phyloP scores from a whole-genome alignment of 2,329 filamentous ascomycete genomes.

The Pseudogymnoascus destructans region DNA sequence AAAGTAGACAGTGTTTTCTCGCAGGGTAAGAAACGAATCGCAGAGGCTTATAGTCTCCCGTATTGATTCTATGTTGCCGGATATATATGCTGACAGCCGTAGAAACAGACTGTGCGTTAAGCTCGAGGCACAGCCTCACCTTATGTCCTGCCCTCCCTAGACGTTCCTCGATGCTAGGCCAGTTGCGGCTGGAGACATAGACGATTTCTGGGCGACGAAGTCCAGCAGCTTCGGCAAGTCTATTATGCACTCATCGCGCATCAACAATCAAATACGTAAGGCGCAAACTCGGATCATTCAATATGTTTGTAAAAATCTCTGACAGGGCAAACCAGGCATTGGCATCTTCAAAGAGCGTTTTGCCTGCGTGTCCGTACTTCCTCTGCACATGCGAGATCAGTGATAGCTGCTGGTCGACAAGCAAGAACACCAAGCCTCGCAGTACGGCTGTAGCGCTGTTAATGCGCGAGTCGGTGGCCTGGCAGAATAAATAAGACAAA shows the following conservation, averaged over 20 bases:
- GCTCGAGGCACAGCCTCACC: conserved; percentile 26
- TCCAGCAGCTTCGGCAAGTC: conserved; percentile 26
- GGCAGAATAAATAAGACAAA: conserved; percentile 32
- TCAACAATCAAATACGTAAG: conserved; percentile 31
- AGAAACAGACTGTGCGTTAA: conserved; percentile 27
- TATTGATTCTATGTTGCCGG: too few relatives aligned
- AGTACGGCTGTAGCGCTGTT: conserved; percentile 27
- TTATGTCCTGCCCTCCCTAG: conserved; percentile 18
- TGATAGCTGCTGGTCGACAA: conserved; percentile 26
- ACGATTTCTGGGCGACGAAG: conserved; percentile 23
- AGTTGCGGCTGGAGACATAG: conserved; percentile 30
- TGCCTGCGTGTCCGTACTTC: conserved; percentile 27
- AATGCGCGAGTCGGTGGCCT: conserved; percentile 27
- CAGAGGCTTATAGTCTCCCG: conserved; percentile 27
- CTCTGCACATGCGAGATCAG: conserved; percentile 27
- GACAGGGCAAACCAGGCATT: conserved; percentile 29
- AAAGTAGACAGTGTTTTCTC: conserved; percentile 24
- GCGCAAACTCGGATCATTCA: conserved; percentile 26
- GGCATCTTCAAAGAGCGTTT: conserved; percentile 28
- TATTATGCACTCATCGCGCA: conserved; percentile 33
- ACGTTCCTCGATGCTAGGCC: conserved; percentile 26
- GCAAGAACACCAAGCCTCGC: conserved; percentile 19
- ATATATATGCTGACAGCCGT: conserved; percentile 30
- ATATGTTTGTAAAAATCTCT: conserved; percentile 29
- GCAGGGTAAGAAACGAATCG: conserved; percentile 30